Evolutionary conservation across 1,284 basidiomycete genomes (phyloP), one percentile per base, ranked within the genome.

Genomic region (Xanthoconium separans): DNA sequence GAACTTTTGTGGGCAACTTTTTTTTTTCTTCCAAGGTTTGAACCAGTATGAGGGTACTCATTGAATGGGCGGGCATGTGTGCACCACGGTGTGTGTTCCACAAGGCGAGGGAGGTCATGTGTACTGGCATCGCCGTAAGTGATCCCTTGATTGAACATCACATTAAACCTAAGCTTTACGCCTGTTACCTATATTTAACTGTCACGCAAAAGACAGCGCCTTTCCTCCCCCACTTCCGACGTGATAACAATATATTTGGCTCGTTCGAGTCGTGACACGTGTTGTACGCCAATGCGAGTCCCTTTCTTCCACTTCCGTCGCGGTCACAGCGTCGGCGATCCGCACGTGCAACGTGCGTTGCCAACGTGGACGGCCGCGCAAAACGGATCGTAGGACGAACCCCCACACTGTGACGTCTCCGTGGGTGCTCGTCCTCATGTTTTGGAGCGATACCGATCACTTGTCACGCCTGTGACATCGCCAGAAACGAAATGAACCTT

Each of bases 121-220:
- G 34, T 16, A 16, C 36, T n/a, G 16, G 16, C 36, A 15, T 33
- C 43, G 50, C 37, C 43, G 50, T 62, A 57, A 60, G 59, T 34
- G 29, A 22, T 34, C 27, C 15, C 36, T 43, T 20, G 43, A 16
- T 37, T 9, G 39, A n/a, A 11, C 44, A 27, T 44, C 30, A 27
- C 27, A 58, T 58, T 58, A 58, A 61, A 53, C 58, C 44, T 58
- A 52, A 27, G 41, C 46, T 33, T 53, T 53, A 13, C n/a, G 10
- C 13, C 2, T 33, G 7, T 44, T 40, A 34, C 49, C 40, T 33
- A 51, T 40, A 48, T 18, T 36, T 39, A 22, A 31, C 16, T 10
- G n/a, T 36, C 36, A 37, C 12, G 42, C 40, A n/a, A n/a, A 29
- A 34, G 18, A 20, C 11, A 13, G 1, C 39, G 29, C 50, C 18